Evolutionary conservation across 1,284 basidiomycete species (phyloP).

Genomic region (Trametes sp.): DNA sequence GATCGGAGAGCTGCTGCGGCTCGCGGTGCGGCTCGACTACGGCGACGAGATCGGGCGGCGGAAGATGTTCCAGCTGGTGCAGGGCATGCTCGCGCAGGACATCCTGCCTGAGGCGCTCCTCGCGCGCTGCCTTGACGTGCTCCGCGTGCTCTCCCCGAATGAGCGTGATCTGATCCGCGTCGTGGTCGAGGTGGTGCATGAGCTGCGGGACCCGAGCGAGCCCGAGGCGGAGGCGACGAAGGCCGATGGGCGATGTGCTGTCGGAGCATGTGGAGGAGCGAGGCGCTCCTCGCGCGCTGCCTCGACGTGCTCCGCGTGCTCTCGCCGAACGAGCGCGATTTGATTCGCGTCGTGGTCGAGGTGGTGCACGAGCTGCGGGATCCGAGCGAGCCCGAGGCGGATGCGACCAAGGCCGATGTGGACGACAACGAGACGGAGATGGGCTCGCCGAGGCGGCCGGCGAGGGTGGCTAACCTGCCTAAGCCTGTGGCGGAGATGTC

Average conservation of each 20-base stretch:
- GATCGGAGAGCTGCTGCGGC: conserved; percentile 82
- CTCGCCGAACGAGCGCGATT: conserved; percentile 86
- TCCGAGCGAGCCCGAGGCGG: conserved; percentile 50
- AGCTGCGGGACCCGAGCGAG: conserved; percentile 74
- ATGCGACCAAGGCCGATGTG: conserved; percentile 29
- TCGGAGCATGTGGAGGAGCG: no score
- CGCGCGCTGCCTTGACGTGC: conserved; percentile 85
- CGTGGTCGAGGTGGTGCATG: conserved; percentile 93
- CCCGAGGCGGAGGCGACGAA: conserved; percentile 39
- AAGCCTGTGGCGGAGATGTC: conserved; percentile 60
- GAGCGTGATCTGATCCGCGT: conserved; percentile 94
- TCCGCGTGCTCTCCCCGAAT: conserved; percentile 83
- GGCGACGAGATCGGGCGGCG: conserved; percentile 94
- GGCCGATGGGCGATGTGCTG: no score
- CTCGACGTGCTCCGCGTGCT: conserved; percentile 90
- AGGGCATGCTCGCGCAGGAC: conserved; percentile 89
- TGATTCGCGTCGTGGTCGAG: conserved; percentile 95
- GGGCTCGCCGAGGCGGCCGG: conserved; percentile 41
- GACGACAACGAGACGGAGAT: conserved; percentile 47
- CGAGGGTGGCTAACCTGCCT: conserved; percentile 36
- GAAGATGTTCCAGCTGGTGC: conserved; percentile 90
- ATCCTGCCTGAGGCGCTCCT: conserved; percentile 83
- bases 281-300: conserved; percentile 80
- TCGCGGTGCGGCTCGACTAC: conserved; percentile 90
- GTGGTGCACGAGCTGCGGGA: conserved; percentile 89